Percentiles rank a stretch among this genome's conserved stretches.
phyloP scores from a whole-genome alignment of 352 stramenopile genomes.

The Vaucheria bursata region DNA sequence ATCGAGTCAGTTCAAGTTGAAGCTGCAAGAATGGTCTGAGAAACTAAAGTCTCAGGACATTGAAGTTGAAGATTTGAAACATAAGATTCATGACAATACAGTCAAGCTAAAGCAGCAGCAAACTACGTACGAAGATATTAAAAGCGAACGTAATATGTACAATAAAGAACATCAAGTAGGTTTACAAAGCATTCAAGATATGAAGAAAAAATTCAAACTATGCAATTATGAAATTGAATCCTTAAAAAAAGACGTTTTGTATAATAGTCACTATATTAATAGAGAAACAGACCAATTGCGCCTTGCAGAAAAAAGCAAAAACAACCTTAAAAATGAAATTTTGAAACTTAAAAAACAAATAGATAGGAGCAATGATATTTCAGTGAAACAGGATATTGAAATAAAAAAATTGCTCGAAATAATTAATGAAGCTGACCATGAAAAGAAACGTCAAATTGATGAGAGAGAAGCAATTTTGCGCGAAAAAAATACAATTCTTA shows the following conservation, averaged over 20 bases:
- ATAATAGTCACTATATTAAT: slow-evolving; percentile 75
- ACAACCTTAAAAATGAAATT: slow-evolving; percentile 61
- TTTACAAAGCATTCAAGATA: slow-evolving; percentile 72
- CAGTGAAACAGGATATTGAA: slow-evolving; percentile 60
- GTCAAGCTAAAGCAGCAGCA: slow-evolving; percentile 88
- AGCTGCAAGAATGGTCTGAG: slow-evolving; percentile 68
- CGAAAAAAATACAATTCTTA: slow-evolving; percentile 68
- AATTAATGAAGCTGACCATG: slow-evolving; percentile 76
- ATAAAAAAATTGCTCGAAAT: slow-evolving; percentile 58
- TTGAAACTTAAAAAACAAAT: slow-evolving; percentile 78
- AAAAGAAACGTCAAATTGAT: slow-evolving; percentile 64
- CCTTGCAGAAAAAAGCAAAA: slow-evolving; percentile 82
- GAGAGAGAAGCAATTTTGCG: slow-evolving; percentile 69
- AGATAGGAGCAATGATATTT: slow-evolving; percentile 69
- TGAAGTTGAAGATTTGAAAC: slow-evolving; percentile 54
- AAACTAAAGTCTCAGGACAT: slow-evolving; percentile 58
- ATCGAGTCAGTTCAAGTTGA: slow-evolving; percentile 61
- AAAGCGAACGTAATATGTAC: slow-evolving; percentile 54
- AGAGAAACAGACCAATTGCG: slow-evolving; percentile 86
- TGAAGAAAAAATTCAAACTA: slow-evolving; percentile 79
- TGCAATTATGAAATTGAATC: slow-evolving; percentile 82
- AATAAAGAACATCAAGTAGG: slow-evolving; percentile 55
- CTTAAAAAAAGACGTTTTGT: slow-evolving; percentile 82
- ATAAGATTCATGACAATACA: slow-evolving; percentile 70
- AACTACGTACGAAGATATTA: slow-evolving; percentile 76